Percentiles rank a stretch among this genome's conserved stretches.
These are phyloP conservation scores for Aspergillus glaucus DNA, from an alignment of 2,329 filamentous ascomycete species.

Conservation along the genomic window DNA sequence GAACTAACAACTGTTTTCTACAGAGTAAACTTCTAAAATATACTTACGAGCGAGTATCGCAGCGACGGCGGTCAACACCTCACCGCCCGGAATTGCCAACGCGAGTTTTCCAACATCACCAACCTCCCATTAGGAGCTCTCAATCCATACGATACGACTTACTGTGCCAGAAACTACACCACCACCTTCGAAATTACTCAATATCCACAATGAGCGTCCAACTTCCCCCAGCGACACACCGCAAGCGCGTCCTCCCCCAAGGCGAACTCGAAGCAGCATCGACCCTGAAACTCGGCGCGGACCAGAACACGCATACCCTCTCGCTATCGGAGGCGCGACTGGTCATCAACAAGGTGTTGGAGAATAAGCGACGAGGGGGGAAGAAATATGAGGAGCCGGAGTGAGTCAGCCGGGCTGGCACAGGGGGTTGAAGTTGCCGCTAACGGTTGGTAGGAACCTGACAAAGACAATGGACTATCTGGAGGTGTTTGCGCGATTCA, in stretches of 20 bases:
- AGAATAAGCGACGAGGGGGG: conserved; percentile 69
- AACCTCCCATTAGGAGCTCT: background rate
- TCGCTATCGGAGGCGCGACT: conserved; percentile 88
- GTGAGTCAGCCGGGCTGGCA: conserved; percentile 45
- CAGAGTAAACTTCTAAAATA: no score
- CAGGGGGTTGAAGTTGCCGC: background rate
- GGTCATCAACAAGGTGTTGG: conserved; percentile 82
- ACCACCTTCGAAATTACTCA: background rate
- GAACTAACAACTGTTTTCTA: no score
- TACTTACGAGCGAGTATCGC: background rate
- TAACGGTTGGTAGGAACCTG: conserved; percentile 49
- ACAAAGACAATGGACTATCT: conserved; percentile 88
- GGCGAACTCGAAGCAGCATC: conserved; percentile 78
- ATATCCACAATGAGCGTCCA: conserved; percentile 18
- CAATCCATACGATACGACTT: background rate
- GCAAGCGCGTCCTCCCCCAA: conserved; percentile 37
- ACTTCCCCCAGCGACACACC: conserved; percentile 32
- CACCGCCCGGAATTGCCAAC: conserved; percentile 20
- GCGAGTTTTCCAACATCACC: conserved; percentile 13
- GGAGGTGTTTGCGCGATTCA: conserved; percentile 91
- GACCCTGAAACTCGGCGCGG: conserved; percentile 83
- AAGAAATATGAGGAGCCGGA: conserved; percentile 81
- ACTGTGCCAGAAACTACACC: background rate
- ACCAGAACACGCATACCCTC: conserved; percentile 83
- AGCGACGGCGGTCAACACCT: background rate